phyloP scores from a whole-genome alignment of 139 green algal genomes.

The Asterochloris sp. region DNA sequence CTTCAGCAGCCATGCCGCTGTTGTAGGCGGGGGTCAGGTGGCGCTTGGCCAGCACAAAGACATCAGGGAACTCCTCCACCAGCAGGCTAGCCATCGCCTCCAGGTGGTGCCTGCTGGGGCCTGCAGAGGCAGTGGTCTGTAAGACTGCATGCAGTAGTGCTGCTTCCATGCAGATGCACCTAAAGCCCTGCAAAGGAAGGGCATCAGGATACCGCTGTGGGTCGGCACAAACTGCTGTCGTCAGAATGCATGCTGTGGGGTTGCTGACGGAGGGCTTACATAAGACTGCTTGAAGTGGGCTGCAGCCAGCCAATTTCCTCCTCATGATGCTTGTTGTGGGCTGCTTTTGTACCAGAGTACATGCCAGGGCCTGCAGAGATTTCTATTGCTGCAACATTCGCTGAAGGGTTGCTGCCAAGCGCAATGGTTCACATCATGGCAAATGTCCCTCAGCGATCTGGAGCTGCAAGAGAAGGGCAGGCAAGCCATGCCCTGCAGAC shows the following conservation, averaged over 20 bases:
- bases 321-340: too few species aligned
- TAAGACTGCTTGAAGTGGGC: neutral
- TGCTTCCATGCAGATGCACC: neutral
- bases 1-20: too few species aligned
- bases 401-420: too few species aligned
- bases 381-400: too few species aligned
- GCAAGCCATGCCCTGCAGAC: too few species aligned
- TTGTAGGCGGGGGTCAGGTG: slow-evolving; percentile 38
- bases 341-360: too few species aligned
- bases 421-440: too few species aligned
- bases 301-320: neutral
- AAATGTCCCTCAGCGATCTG: too few species aligned
- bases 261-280: neutral
- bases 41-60: slow-evolving; percentile 61
- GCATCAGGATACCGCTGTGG: neutral
- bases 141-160: neutral
- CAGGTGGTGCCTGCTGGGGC: slow-evolving; percentile 26
- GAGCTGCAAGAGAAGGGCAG: too few species aligned
- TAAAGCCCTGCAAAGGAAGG: neutral
- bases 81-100: slow-evolving; percentile 48
- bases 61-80: slow-evolving; percentile 68
- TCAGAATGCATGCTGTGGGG: neutral
- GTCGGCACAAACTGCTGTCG: neutral
- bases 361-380: too few species aligned
- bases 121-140: neutral